Conservation (phyloP, 305 asterid genomes). For the Stenogyne calaminthoides region DNA sequence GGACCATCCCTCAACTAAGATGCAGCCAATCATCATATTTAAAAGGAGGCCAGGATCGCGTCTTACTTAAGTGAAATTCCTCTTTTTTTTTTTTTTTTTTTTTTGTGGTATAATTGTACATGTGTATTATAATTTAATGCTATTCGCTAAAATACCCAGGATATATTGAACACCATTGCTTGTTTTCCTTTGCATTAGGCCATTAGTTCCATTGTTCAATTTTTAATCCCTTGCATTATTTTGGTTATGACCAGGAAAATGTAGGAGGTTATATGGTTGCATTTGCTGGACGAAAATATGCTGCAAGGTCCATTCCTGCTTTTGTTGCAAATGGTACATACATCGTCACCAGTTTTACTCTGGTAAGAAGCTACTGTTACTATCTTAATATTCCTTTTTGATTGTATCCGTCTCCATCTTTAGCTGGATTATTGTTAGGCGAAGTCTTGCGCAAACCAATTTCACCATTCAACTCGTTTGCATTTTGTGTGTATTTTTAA, state of each 20-base stretch:
- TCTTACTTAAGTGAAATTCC: background rate
- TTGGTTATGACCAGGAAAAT: conserved; percentile 49
- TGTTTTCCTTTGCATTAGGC: background rate
- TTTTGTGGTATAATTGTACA: background rate
- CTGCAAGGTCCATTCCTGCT: conserved; percentile 84
- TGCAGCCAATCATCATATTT: background rate
- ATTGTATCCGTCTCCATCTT: conserved; percentile 9
- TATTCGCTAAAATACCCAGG: background rate
- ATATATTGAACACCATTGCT: background rate
- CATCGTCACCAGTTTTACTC: conserved; percentile 86
- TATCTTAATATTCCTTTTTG: conserved; percentile 4
- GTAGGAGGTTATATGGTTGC: conserved; percentile 96
- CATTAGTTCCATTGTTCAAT: background rate
- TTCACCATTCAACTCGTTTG: too few relatives aligned
- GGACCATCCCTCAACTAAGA: background rate
- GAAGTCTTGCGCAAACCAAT: too few relatives aligned
- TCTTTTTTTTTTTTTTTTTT: too few relatives aligned
- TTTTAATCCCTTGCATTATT: conserved; percentile 5
- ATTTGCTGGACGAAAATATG: conserved; percentile 86
- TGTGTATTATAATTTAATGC: background rate
- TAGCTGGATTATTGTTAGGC: background rate
- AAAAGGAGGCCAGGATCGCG: background rate
- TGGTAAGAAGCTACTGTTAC: conserved; percentile 52
- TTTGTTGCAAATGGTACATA: conserved; percentile 67
- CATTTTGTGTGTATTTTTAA: too few relatives aligned